A percentile compares a stretch with the other conserved stretches of the same genome.
These are phyloP conservation scores for Eimeria zaria DNA, from an alignment of 169 alveolate genomes.

Conservation along the genomic window DNA sequence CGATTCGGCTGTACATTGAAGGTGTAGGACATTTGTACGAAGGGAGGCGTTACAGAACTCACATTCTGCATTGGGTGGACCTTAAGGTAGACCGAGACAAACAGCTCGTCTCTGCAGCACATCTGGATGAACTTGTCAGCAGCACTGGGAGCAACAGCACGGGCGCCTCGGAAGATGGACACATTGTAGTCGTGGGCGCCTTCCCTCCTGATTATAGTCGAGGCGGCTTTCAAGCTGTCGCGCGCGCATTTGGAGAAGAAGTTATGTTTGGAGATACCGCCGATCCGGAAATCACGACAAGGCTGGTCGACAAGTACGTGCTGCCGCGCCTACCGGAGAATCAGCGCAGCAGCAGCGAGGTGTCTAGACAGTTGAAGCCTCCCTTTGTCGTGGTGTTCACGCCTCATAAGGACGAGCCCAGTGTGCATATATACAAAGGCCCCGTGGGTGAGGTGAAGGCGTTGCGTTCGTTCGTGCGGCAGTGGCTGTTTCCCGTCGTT, in stretches of 20 bases:
- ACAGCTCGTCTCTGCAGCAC: constrained; percentile 31
- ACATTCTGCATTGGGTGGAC: constrained; percentile 93
- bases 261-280: constrained; percentile 76
- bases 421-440: constrained; percentile 70
- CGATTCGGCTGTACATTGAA: constrained; percentile 79
- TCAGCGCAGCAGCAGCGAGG: constrained; percentile 10
- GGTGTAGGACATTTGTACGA: constrained; percentile 79
- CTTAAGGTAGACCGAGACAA: constrained; percentile 79
- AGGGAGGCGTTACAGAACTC: constrained; percentile 95
- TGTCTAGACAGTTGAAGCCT: constrained; percentile 20
- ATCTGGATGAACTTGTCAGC: constrained; percentile 58
- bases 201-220: constrained; percentile 49
- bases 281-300: constrained; percentile 34
- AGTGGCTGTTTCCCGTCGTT: constrained; percentile 74
- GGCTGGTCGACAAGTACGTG: constrained; percentile 36
- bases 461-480: constrained; percentile 58
- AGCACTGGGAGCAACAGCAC: constrained; percentile 15
- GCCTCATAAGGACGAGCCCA: constrained; percentile 44
- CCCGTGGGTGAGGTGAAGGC: constrained; percentile 52
- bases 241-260: constrained; percentile 79
- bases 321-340: constrained; percentile 48
- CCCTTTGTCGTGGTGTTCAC: constrained; percentile 77
- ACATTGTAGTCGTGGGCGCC: constrained; percentile 67
- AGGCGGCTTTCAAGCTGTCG: constrained; percentile 68
- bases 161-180: constrained; percentile 43